Evolutionary conservation across 176 grass and related monocot species (phyloP), one percentile per base, ranked within the genome.

Genomic region (Oryza rufipogon): DNA sequence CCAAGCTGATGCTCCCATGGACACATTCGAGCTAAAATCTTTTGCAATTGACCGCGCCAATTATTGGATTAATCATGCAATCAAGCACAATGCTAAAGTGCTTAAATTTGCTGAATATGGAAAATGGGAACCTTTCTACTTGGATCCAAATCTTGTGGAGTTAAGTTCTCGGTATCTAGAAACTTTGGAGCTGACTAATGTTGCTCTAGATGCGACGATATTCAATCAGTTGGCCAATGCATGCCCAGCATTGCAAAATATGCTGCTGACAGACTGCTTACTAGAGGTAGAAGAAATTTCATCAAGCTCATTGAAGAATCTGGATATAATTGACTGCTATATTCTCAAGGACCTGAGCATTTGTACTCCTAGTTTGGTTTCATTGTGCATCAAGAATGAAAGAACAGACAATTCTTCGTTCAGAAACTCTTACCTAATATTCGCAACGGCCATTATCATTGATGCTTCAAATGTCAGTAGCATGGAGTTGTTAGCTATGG

Each of bases 31-130:
- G 8, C 45, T 74, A 26, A 13, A 52, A 5, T 49, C 72, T 52
- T 52, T 51, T 74, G 72, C 72, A 10, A 32, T 74, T 33, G 72
- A 51, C 45, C 46, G 15, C 7, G 72, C 46, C 13, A 74, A 3
- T n/a, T 32, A 0, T 2, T 74, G 72, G 72, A 49, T 74, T 16
- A 3, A 51, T 32, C 46, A 30, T 74, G 72, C 72, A 19, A 74
- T 74, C 46, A 74, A 74, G 46, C 72, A 51, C 14, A 74, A 74
- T 15, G 72, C 28, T 74, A 23, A 74, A 32, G 72, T 74, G 23
- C 6, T 74, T 52, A 51, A 52, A 52, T 74, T 74, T 74, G 5
- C 72, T 74, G 45, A 74, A 28, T 23, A 72, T 26, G 26, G 17
- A 32, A 30, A 25, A 16, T 74, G 72, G 72, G 45, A 74, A 32